Base-by-base conservation (phyloP, 2,329 filamentous ascomycete species). In the Cadophora sp. region DNA sequence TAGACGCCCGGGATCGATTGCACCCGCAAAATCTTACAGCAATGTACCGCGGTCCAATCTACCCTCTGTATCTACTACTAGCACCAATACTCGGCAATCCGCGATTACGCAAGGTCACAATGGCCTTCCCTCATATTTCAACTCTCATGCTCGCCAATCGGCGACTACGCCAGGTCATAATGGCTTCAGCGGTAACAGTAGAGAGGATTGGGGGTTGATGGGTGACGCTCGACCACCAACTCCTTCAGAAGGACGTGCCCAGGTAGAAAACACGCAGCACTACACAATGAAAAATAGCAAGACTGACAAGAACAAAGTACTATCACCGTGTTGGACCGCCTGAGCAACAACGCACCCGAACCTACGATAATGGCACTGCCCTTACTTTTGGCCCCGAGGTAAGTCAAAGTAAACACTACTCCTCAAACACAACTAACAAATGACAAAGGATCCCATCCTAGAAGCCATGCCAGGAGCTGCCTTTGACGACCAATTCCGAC, bases 311-410 rank as follows among this genome's bases (percentile, higher is more conserved):
- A 8, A 4, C 19, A 24, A 24, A 34, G n/a, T 58, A 51, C 16
- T 58, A 58, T 9, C 27, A 37, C 4, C 19, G 53, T 22, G 53
- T 37, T 22, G 53, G 53, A 4, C 53, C 53, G 12, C 11, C 19
- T 2, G 29, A 58, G 7, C 53, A 58, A 9, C 53, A 58, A 22
- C 14, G n/a, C 0, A 58, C 53, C 5, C 29, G 53, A 11, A 22
- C 53, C 0, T 58, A 58, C 19, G 27, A 34, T 8, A 58, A 58
- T 22, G 53, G 29, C 1, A 58, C 53, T 1, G 31, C 56, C 3
- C 34, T 59, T 11, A 60, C 31, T 3, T 60, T 60, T 43, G 56
- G 56, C 4, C 56, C 56, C 12, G 22, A 60, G 14, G 56, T 43
- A 43, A 26, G 56, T 40, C 4, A 14, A 56, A 19, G 29, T 19